Base-by-base conservation (phyloP, 2,329 filamentous ascomycete species). In the Phialophora chinensis region DNA sequence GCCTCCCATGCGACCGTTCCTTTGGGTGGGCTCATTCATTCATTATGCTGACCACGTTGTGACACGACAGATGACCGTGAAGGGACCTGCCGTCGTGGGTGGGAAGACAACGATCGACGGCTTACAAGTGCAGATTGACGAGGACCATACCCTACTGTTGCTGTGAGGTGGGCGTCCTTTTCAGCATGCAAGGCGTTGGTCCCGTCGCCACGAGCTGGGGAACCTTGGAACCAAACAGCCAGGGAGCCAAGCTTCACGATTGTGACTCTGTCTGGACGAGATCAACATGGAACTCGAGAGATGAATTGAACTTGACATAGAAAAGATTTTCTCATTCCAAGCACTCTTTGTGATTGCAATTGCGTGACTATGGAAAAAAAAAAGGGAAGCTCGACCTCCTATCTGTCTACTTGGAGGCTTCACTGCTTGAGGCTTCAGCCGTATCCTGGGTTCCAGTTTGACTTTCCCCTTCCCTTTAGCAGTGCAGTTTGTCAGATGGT, bases 31-130 rank as follows among this genome's bases (percentile, higher is more conserved):
- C 11, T 35, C 33, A 35, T 35, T 33, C 31, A 33, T 11, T 35
- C 33, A 35, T 2, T 8, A 44, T 44, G 17, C 38, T 44, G 38
- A 44, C 38, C 14, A 8, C 38, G 2, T n/a, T 6, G 17, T n/a
- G 14, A 44, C 17, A n/a, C 6, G 38, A 35, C 38, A 71, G 68
- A 50, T 72, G 17, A 67, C 56, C 2, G 61, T 72, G 50, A 69
- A 66, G 54, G 71, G 71, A 8, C 71, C 71, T 4, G 69, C 69
- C 42, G 69, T 72, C 25, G 69, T 67, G 2, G 68, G 69, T 17
- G 66, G 64, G 8, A 69, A 69, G 65, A 62, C 56, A 10, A 61
- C 62, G 2, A 62, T 72, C 27, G 65, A 71, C 33, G 33, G 52
- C 17, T 20, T 66, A 47, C n/a, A 61, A 6, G 61, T 38, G 14